phyloP scores from a whole-genome alignment of 495 filamentous ascomycete species.

The Penicillium ucsense region DNA sequence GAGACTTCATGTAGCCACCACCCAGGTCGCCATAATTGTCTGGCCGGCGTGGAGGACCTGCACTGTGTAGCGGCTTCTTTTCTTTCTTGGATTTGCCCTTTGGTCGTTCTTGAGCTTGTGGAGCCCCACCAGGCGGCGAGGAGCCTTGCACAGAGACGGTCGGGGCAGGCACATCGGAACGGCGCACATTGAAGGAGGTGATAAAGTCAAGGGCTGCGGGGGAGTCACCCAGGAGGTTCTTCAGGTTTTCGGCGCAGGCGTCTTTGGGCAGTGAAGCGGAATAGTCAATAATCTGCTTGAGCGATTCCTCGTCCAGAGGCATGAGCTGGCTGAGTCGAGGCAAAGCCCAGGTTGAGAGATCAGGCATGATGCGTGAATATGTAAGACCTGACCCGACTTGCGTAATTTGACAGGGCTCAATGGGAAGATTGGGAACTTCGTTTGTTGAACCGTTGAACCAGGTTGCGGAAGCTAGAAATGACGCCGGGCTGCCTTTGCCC shows the following conservation, averaged over 20 bases:
- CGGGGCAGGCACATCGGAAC: conserved; percentile 33
- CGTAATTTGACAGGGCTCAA: too few species aligned
- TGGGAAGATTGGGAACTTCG: too few species aligned
- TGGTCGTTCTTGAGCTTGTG: conserved; percentile 1
- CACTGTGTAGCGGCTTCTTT: conserved; percentile 54
- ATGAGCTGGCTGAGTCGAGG: conserved; percentile 68
- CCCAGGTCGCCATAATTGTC: conserved; percentile 47
- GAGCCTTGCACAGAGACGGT: conserved; percentile 12
- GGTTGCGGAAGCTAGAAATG: not conserved
- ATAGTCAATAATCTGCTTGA: conserved; percentile 75
- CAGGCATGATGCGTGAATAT: conserved; percentile 8
- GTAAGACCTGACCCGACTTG: too few species aligned
- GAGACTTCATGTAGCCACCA: conserved; percentile 53
- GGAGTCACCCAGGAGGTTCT: conserved; percentile 79
- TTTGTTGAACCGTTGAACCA: not conserved
- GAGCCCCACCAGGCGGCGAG: conserved; percentile 8
- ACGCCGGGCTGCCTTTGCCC: not conserved
- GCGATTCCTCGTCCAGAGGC: conserved; percentile 71
- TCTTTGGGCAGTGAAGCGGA: conserved; percentile 60
- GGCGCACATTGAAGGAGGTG: conserved; percentile 72
- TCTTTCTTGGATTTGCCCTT: conserved; percentile 23
- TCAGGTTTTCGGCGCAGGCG: conserved; percentile 73
- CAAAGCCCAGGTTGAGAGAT: conserved; percentile 43
- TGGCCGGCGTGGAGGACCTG: conserved; percentile 47
- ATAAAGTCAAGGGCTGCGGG: conserved; percentile 85